phyloP scores from a whole-genome alignment of 257 asterid genomes.

The Solanum tarapatanum region DNA sequence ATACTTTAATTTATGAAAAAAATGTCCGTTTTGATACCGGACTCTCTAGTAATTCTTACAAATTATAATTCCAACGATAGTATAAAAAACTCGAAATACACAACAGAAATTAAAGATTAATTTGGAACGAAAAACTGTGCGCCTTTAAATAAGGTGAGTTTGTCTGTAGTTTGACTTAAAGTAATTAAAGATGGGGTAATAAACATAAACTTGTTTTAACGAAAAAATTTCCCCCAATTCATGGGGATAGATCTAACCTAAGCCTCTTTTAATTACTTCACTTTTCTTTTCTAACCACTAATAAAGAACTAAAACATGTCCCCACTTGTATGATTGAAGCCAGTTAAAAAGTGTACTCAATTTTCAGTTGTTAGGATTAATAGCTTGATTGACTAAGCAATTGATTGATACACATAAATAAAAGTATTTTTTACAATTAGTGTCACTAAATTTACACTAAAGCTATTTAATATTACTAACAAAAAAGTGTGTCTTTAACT shows the following conservation, averaged over 20 bases:
- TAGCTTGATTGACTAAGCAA: neutral
- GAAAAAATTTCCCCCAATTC: neutral
- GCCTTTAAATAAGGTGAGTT: neutral
- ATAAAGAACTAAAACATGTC: neutral
- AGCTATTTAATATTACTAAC: neutral
- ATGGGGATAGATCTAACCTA: neutral
- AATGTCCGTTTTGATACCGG: too few species aligned
- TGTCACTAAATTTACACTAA: neutral
- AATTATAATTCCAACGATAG: neutral
- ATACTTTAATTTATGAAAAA: too few species aligned
- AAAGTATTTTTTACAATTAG: too few species aligned
- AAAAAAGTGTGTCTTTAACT: neutral
- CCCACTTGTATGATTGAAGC: neutral
- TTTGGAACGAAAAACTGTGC: neutral
- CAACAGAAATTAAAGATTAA: neutral
- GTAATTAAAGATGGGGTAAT: neutral
- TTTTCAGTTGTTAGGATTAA: neutral
- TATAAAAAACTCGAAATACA: neutral
- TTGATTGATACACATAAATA: neutral
- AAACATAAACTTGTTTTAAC: neutral
- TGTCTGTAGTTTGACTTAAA: neutral
- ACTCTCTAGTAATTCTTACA: neutral
- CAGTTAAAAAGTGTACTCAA: neutral
- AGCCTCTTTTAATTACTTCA: neutral
- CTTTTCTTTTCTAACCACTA: neutral